Evolutionary conservation across 257 asterid genomes (phyloP), one percentile per base, ranked within the genome.

Genomic region (Cruciata laevipes): DNA sequence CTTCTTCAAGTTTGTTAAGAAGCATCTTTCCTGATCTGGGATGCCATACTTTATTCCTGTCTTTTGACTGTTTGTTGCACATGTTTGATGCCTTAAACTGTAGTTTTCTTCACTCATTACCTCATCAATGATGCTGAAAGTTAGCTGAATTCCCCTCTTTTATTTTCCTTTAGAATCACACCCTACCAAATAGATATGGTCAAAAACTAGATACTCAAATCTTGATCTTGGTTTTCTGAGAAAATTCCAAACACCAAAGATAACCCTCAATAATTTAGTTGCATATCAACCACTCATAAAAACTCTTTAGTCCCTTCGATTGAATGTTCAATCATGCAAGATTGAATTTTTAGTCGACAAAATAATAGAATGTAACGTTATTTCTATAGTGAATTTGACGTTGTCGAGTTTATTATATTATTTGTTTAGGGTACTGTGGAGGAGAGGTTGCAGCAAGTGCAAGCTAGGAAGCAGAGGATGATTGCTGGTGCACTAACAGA

Each of bases 401-500:
- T 42, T 2, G 12, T 42, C 3, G 4, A 47, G 1, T 17, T 47
- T 60, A 38, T 30, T 7, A 23, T 5, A 17, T 58, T 57, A 1
- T 49, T 59, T 40, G 44, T 24, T 0, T n/a, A 89, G 96, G 89
- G 82, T 11, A 86, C 95, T 0, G 90, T 90, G 33, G 96, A 88
- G 60, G 92, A 88, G 73, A 75, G 96, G 13, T 8, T 90, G 83
- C 96, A 86, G 33, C 90, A 85, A 77, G 96, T 90, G 10, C 97
- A 88, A 77, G 88, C 87, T 32, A 75, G 85, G 70, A 88, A 90
- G 78, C 93, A 86, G 63, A 77, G 87, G 47, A 81, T 86, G 96
- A 86, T 88, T 11, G 87, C 92, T 7, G 96, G 97, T 60, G 97
- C 95, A 1, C 65, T 90, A 4, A 88, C 96, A 30, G 95, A 86